Base-by-base conservation (phyloP, 352 stramenopile genomes). In the Phytophthora cryptogea region DNA sequence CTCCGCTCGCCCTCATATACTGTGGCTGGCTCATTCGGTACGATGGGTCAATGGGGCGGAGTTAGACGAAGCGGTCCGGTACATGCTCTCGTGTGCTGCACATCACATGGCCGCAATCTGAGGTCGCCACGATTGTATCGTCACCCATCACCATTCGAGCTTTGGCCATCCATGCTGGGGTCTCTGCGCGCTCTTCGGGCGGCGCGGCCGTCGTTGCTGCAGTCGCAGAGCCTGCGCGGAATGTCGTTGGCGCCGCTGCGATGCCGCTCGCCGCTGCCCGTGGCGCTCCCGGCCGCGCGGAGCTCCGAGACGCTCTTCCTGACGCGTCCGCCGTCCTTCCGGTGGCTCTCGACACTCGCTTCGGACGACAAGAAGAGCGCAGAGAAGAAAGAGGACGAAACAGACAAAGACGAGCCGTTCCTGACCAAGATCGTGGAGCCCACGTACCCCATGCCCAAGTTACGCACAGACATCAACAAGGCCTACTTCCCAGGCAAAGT, bases 381-480 rank as follows among this genome's bases (percentile, higher is more conserved):
- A 14, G 36, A 27, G 20, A n/a, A 57, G 30, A 35, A 53, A 1
- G 33, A 44, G 1, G 41, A 62, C 16, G 10, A 54, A 4, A 40
- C 55, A 9, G 66, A 75, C 32, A 55, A 61, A 8, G 68, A 74
- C 23, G 63, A 82, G 32, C 66, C 63, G 20, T 68, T 73, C 46
- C 48, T 69, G 17, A 79, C 63, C 45, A 74, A 74, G 55, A 47
- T 64, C 16, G 59, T 80, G 17, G 70, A 86, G 42, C 65, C 69
- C 20, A 76, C 68, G 55, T 76, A 79, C 52, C 76, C 70, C 10
- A 65, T 36, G 30, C 74, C 67, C 32, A 82, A 83, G 53, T 78
- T 72, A n/a, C 78, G 78, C 14, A 86, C 83, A 32, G 86, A 94
- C 53, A 84, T 94, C 42, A 92, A 92, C 70, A 89, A 92, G 64